Conservation (phyloP, 257 asterid species). For the Linderniella brevidens region DNA sequence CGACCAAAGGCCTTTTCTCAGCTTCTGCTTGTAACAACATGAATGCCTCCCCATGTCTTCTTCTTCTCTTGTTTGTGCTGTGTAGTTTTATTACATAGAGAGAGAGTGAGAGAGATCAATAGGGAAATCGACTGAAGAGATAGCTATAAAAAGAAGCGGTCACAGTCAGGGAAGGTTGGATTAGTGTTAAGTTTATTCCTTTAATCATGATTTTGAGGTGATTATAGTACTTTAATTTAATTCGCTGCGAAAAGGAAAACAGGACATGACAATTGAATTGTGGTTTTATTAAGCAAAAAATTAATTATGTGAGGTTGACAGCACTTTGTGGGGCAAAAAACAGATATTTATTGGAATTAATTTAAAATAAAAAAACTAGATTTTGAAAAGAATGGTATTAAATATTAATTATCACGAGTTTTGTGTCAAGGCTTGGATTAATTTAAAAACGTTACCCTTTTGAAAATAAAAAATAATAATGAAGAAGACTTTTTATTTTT, state of each 20-base stretch:
- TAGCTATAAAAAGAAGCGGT: slow-evolving; percentile 14
- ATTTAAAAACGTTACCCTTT: not conserved
- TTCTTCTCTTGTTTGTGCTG: slow-evolving; percentile 1
- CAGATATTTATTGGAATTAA: slow-evolving; percentile 43
- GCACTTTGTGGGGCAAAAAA: slow-evolving; percentile 43
- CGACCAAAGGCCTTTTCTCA: slow-evolving; percentile 86
- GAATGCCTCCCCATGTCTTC: slow-evolving; percentile 65
- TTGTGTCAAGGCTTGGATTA: not conserved
- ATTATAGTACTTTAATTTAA: slow-evolving; percentile 9
- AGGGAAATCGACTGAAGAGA: slow-evolving; percentile 4
- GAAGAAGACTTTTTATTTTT: too few relatives aligned
- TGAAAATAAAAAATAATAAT: too few relatives aligned
- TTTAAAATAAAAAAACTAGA: too few relatives aligned
- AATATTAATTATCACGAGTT: too few relatives aligned
- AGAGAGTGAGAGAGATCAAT: not conserved
- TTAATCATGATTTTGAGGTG: slow-evolving; percentile 4
- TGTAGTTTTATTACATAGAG: not conserved
- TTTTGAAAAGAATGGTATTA: too few relatives aligned
- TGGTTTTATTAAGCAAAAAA: slow-evolving; percentile 11
- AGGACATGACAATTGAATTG: slow-evolving; percentile 25
- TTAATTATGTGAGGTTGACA: slow-evolving; percentile 31
- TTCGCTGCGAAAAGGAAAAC: slow-evolving; percentile 12
- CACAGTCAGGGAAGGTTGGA: slow-evolving; percentile 1
- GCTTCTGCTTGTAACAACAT: slow-evolving; percentile 70
- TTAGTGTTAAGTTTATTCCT: too few relatives aligned